Conservation (phyloP, 2,329 filamentous ascomycete genomes). For the Ophiostoma tasmaniense region DNA sequence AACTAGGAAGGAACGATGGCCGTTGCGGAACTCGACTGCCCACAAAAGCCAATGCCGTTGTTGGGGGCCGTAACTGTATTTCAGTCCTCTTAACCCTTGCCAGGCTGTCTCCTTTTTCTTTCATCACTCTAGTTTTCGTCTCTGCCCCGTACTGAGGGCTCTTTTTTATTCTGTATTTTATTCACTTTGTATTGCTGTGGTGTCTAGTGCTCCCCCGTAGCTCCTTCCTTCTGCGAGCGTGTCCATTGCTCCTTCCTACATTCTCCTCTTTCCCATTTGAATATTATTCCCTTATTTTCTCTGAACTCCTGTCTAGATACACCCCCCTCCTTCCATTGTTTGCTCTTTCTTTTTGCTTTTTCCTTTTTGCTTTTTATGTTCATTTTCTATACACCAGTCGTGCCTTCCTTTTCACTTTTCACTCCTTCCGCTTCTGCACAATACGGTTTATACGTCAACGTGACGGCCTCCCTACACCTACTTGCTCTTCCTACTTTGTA, state of each 20-base stretch:
- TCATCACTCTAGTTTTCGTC: neutral
- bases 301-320: neutral
- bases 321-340: neutral
- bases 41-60: neutral
- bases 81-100: neutral
- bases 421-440: neutral
- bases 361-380: too few species aligned
- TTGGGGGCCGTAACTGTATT: conserved; percentile 1
- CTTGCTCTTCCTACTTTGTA: neutral
- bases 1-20: neutral
- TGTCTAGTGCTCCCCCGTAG: neutral
- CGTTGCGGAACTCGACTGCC: neutral
- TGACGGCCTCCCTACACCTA: too few species aligned
- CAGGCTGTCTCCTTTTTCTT: neutral
- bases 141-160: neutral
- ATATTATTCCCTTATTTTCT: neutral
- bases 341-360: neutral
- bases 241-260: neutral
- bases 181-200: neutral
- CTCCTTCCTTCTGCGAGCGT: neutral
- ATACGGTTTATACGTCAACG: neutral
- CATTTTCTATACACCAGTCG: neutral
- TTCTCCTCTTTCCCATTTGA: neutral
- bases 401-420: neutral
- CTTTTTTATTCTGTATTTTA: neutral